Evolutionary conservation across 495 filamentous ascomycete genomes (phyloP).

Genomic region (Chaetomium fimeti): DNA sequence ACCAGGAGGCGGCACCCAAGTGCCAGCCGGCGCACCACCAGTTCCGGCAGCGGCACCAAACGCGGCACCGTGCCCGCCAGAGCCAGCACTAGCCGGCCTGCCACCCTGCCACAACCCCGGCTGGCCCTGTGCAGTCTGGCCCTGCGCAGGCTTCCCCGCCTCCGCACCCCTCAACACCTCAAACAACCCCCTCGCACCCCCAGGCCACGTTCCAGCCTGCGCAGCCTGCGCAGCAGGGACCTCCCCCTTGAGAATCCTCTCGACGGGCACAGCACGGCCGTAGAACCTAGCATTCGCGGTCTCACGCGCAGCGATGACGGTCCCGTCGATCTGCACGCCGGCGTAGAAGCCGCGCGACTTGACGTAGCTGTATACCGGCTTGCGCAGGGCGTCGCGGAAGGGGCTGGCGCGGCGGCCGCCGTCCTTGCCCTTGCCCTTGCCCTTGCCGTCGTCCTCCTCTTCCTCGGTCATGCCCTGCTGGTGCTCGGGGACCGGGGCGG

Average conservation of each 20-base stretch:
- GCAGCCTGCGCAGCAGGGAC: slow-evolving; percentile 32
- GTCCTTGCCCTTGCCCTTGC: slow-evolving; percentile 13
- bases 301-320: slow-evolving; percentile 72
- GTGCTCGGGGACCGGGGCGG: slow-evolving; percentile 9
- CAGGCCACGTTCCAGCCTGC: slow-evolving; percentile 32
- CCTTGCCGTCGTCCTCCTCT: slow-evolving; percentile 11
- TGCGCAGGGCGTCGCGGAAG: slow-evolving; percentile 35
- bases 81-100: background rate
- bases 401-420: too few relatives aligned
- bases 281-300: slow-evolving; percentile 81
- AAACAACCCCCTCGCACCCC: slow-evolving; percentile 25
- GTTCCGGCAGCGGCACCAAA: slow-evolving; percentile 4
- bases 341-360: slow-evolving; percentile 78
- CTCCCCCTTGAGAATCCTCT: slow-evolving; percentile 67
- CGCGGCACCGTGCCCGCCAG: background rate
- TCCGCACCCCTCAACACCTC: slow-evolving; percentile 34
- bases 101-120: background rate
- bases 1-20: slow-evolving; percentile 5
- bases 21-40: background rate
- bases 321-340: slow-evolving; percentile 75
- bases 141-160: background rate
- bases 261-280: slow-evolving; percentile 58
- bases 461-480: slow-evolving; percentile 13
- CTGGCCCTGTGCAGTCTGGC: background rate
- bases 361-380: slow-evolving; percentile 76